These are phyloP conservation scores for Laetiporus sulphureus DNA, from an alignment of 1,284 basidiomycete genomes.

Conservation along the genomic window DNA sequence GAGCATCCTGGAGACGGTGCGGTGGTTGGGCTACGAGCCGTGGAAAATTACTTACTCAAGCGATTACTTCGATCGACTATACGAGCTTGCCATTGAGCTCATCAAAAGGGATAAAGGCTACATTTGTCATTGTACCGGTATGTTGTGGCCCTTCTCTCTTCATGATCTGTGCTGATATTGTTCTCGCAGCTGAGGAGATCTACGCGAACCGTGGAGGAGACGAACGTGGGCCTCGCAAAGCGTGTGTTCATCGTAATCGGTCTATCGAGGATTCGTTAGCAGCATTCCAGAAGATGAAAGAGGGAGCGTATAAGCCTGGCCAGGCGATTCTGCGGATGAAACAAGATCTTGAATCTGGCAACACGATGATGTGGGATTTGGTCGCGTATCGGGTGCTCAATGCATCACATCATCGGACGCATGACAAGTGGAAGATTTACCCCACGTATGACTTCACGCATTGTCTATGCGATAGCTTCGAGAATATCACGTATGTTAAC, in stretches of 20 bases:
- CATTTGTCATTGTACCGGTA: conserved; percentile 93
- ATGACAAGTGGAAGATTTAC: conserved; percentile 90
- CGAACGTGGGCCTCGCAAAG: conserved; percentile 76
- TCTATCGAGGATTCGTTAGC: conserved; percentile 80
- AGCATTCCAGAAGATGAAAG: conserved; percentile 93
- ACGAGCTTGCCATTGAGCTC: conserved; percentile 87
- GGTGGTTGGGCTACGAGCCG: conserved; percentile 98
- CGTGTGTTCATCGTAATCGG: conserved; percentile 83
- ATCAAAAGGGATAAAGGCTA: conserved; percentile 92
- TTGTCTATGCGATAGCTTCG: conserved; percentile 97
- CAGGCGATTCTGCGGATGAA: conserved; percentile 97
- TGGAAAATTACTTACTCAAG: conserved; percentile 99
- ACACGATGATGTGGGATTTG: conserved; percentile 99
- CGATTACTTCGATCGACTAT: conserved; percentile 91
- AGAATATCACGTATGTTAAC: conserved; percentile 96
- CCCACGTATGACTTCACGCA: conserved; percentile 99
- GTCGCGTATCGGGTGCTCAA: conserved; percentile 94
- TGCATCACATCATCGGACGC: conserved; percentile 90
- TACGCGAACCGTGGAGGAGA: conserved; percentile 80
- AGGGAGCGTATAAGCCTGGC: conserved; percentile 86
- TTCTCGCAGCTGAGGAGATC: conserved; percentile 79
- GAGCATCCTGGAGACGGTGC: conserved; percentile 90
- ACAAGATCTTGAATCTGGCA: conserved; percentile 88
- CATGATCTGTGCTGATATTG: background rate
- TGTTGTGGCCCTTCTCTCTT: conserved; percentile 1